Evolutionary conservation across 352 stramenopile species (phyloP).

Genomic region (Pythium dissimile): DNA sequence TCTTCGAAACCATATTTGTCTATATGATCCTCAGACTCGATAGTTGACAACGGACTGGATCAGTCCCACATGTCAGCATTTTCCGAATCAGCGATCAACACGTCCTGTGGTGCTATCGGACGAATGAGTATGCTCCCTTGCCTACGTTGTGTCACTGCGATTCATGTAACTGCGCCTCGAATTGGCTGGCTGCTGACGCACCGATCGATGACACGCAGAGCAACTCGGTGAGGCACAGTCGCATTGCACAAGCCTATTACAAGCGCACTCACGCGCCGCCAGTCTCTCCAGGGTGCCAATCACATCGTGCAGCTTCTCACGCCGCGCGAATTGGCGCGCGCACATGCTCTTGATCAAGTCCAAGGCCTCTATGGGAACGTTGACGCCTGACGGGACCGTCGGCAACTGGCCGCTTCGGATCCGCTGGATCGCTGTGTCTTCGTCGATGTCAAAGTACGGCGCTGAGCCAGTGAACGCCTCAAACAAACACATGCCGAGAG

Average conservation of each 20-base stretch:
- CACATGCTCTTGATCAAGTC: conserved; percentile 7
- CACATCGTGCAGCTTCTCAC: conserved; percentile 4
- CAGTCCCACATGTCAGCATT: no score
- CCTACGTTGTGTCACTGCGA: conserved; percentile 9
- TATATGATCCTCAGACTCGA: no score
- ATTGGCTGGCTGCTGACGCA: conserved; percentile 7
- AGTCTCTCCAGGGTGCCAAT: conserved; percentile 7
- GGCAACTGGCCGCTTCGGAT: conserved; percentile 3
- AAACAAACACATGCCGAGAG: no score
- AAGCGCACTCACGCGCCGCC: not conserved
- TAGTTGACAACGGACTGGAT: no score
- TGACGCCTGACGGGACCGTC: conserved; percentile 3
- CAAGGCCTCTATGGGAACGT: conserved; percentile 6
- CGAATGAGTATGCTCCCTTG: not conserved
- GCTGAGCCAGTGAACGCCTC: no score
- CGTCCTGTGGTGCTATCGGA: conserved; percentile 4
- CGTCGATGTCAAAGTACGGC: conserved; percentile 1
- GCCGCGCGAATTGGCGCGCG: not conserved
- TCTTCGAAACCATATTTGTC: no score
- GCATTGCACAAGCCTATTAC: conserved; percentile 4
- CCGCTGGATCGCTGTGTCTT: conserved; percentile 6
- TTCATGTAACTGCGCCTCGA: not conserved
- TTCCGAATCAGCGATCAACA: no score
- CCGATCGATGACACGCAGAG: conserved; percentile 7
- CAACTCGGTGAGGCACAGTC: conserved; percentile 9